Base-by-base conservation (phyloP, 176 grass and related monocot species). In the Olyra latifolia region DNA sequence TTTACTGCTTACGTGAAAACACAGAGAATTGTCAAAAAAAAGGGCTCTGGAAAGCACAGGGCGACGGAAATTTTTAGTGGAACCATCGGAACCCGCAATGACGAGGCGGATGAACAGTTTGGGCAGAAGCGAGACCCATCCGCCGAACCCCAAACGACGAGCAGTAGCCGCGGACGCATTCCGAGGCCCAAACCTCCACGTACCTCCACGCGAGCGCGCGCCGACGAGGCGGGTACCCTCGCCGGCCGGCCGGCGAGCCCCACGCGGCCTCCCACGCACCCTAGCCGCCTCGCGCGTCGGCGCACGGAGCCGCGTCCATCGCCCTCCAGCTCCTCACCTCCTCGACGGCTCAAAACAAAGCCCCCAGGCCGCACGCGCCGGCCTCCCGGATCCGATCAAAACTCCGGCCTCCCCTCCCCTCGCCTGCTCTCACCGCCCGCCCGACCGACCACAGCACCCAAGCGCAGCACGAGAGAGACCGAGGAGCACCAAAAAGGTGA, bases 251-350 rank as follows among this genome's bases (percentile, higher is more conserved):
- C 39, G 42, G 53, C 50, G 75, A 23, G 11, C 43, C 62, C 48
- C 65, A 82, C 88, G 86, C 42, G 76, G 66, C 72, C 72, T 65
- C 49, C 50, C 23, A 4, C 38, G 40, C 59, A 25, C 12, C 60
- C 47, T 16, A 57, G 65, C 65, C 2, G 42, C 23, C 66, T 72
- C 71, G 41, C 15, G 23, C 55, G 41, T 41, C 27, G 50, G 78
- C 63, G 75, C 68, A 60, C 38, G 82, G 69, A 93, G 55, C 86
- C 86, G 70, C 85, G 66, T 64, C 91, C 90, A 97, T 97, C 83
- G 17, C 39, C 64, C 9, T 25, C 38, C n/a, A n/a, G n/a, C n/a
- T n/a, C 66, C 9, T 28, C 25, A 28, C 57, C 35, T 19, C 11
- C 58, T 49, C 56, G 1, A 52, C 62, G 54, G n/a, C 17, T 25